Percentiles rank a stretch among this genome's conserved stretches.
These are phyloP conservation scores for Hypoxylon sp. DNA, from an alignment of 2,329 filamentous ascomycete genomes.

Conservation along the genomic window DNA sequence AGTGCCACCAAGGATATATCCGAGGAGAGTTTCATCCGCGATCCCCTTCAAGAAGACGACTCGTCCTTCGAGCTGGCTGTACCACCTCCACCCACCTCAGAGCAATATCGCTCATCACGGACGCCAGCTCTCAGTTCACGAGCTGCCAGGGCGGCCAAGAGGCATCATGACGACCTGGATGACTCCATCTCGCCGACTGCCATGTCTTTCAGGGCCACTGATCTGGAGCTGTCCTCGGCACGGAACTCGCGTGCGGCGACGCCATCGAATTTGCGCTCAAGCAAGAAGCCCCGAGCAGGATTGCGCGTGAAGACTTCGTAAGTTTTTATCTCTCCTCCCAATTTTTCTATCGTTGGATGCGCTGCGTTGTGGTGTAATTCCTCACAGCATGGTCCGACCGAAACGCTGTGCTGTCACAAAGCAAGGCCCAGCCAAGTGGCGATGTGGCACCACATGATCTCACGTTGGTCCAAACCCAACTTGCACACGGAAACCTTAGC, in stretches of 20 bases:
- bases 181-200: conserved; percentile 67
- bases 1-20: conserved; percentile 46
- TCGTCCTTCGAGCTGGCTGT: conserved; percentile 45
- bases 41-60: conserved; percentile 45
- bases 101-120: conserved; percentile 47
- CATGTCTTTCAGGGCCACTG: conserved; percentile 65
- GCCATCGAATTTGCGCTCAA: conserved; percentile 68
- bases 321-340: conserved; percentile 57
- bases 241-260: conserved; percentile 73
- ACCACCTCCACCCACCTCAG: conserved; percentile 48
- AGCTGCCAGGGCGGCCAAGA: conserved; percentile 61
- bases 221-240: conserved; percentile 63
- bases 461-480: conserved; percentile 46
- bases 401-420: conserved; percentile 50
- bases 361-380: conserved; percentile 29
- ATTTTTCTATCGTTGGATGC: conserved; percentile 20
- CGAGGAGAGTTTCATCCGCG: conserved; percentile 52
- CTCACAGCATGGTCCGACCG: conserved; percentile 45
- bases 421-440: conserved; percentile 52
- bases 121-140: conserved; percentile 52
- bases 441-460: conserved; percentile 55
- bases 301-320: conserved; percentile 79
- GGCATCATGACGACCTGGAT: conserved; percentile 69
- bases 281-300: conserved; percentile 73
- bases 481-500: conserved; percentile 35